These are phyloP conservation scores for Aspergillus viridinutans DNA, from an alignment of 2,329 filamentous ascomycete genomes.

Conservation along the genomic window DNA sequence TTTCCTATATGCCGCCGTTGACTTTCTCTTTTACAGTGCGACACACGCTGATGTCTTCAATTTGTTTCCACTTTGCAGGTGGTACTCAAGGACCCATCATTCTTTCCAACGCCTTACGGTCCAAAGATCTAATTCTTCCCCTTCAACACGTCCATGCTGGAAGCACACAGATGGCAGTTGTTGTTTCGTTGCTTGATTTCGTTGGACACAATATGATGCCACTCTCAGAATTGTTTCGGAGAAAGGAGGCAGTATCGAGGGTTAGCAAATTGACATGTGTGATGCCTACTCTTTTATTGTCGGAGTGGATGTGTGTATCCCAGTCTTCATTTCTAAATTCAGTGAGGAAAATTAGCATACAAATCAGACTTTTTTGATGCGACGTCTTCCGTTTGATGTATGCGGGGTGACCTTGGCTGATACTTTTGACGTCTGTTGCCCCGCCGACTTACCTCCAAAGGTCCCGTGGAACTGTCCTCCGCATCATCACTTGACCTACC, in stretches of 20 bases:
- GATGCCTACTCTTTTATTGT: background rate
- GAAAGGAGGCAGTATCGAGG: background rate
- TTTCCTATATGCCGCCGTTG: background rate
- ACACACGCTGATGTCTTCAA: background rate
- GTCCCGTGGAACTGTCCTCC: conserved; percentile 13
- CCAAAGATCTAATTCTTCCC: background rate
- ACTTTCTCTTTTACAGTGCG: background rate
- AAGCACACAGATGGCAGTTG: background rate
- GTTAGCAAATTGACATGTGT: background rate
- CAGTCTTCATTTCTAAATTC: background rate
- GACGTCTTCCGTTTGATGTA: background rate
- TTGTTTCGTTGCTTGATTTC: background rate
- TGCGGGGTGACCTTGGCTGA: background rate
- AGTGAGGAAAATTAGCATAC: background rate
- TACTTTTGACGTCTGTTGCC: background rate
- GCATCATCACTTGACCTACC: conserved; percentile 16
- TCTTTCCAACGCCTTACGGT: background rate
- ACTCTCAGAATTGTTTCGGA: background rate
- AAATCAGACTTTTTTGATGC: background rate
- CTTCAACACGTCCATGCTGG: background rate
- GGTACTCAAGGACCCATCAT: background rate
- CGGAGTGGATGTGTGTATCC: background rate
- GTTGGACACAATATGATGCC: background rate
- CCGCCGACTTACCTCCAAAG: background rate
- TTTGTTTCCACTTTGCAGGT: background rate